Evolutionary conservation across 1,284 basidiomycete genomes (phyloP).

Genomic region (Ceratobasidium sp.): DNA sequence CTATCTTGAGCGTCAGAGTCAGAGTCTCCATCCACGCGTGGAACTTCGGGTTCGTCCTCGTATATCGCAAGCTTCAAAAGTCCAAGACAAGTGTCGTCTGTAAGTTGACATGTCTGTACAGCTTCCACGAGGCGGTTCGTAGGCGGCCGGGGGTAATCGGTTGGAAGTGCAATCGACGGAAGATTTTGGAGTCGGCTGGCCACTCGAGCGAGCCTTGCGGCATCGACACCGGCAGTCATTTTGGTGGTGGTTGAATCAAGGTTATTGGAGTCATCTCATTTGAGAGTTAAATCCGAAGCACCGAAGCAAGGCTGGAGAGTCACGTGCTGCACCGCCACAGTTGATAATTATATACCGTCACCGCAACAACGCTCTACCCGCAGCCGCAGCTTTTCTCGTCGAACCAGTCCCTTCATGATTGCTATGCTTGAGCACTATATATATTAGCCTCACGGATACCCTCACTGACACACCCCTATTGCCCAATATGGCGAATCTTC

Average conservation of each 20-base stretch:
- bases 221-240: slow-evolving; percentile 25
- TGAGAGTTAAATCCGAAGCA: slow-evolving; percentile 27
- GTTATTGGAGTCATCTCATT: slow-evolving; percentile 16
- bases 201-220: slow-evolving; percentile 44
- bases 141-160: slow-evolving; percentile 92
- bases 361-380: background rate
- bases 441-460: too few species aligned
- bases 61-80: slow-evolving; percentile 77
- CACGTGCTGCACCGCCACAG: background rate
- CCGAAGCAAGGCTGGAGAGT: slow-evolving; percentile 7
- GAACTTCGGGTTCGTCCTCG: slow-evolving; percentile 55
- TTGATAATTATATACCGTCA: background rate
- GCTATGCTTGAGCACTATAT: background rate
- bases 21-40: slow-evolving; percentile 53
- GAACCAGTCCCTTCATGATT: background rate
- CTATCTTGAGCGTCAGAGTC: slow-evolving; percentile 53
- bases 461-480: background rate
- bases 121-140: slow-evolving; percentile 82
- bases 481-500: background rate
- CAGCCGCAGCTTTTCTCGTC: background rate
- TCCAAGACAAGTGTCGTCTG: slow-evolving; percentile 59
- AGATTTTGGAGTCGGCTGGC: slow-evolving; percentile 71
- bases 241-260: slow-evolving; percentile 8
- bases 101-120: slow-evolving; percentile 71
- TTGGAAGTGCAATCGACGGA: slow-evolving; percentile 92